A percentile compares a stretch with the other conserved stretches of the same genome.
phyloP scores from a whole-genome alignment of 2,329 filamentous ascomycete genomes.

The Cladosporium austrohemisphaericum region DNA sequence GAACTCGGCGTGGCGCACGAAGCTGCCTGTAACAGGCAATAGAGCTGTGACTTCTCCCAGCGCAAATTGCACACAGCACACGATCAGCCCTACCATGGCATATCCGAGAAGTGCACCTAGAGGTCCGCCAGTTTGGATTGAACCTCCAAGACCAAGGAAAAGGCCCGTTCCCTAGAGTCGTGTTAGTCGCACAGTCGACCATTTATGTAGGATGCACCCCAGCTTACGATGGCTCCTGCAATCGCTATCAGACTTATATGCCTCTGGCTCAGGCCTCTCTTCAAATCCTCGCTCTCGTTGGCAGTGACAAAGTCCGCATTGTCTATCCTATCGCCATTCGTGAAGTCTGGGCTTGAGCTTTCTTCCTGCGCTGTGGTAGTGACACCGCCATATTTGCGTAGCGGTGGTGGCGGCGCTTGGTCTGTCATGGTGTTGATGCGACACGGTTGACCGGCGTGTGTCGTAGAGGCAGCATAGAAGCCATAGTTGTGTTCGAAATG shows the following conservation, averaged over 20 bases:
- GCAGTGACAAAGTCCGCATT: slow-evolving; percentile 27
- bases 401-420: not conserved
- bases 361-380: not conserved
- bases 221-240: slow-evolving; percentile 58
- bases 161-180: slow-evolving; percentile 56
- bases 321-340: not conserved
- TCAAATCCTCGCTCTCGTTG: slow-evolving; percentile 35
- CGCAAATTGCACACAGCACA: slow-evolving; percentile 50
- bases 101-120: slow-evolving; percentile 52
- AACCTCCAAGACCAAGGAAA: slow-evolving; percentile 53
- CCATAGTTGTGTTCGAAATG: not conserved
- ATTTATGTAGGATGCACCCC: not conserved
- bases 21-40: slow-evolving; percentile 50
- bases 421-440: not conserved
- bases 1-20: slow-evolving; percentile 50
- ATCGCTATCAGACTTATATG: slow-evolving; percentile 64
- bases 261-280: slow-evolving; percentile 50
- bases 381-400: not conserved
- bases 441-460: not conserved
- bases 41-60: slow-evolving; percentile 51
- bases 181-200: not conserved
- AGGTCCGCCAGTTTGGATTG: slow-evolving; percentile 51
- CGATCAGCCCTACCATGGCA: slow-evolving; percentile 47
- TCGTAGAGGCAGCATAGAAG: not conserved
- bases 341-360: not conserved